Evolutionary conservation across 257 asterid species (phyloP).

Genomic region (Ligustrum vulgare): DNA sequence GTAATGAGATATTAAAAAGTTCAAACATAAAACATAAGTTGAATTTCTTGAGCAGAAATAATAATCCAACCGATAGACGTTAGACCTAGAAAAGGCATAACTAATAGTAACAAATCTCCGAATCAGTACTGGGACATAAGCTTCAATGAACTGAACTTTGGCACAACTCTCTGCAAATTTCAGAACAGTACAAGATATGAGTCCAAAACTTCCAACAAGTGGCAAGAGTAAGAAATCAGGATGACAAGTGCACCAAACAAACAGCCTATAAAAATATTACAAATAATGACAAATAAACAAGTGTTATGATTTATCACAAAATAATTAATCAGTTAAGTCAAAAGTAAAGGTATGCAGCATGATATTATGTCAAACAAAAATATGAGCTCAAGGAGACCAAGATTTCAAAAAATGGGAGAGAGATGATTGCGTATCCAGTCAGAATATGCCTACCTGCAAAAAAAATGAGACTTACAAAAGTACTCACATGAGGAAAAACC

Average conservation of each 20-base stretch:
- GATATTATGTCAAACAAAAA: constrained; percentile 12
- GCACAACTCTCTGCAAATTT: constrained; percentile 80
- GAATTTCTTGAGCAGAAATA: constrained; percentile 39
- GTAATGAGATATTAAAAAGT: constrained; percentile 35
- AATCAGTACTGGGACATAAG: constrained; percentile 36
- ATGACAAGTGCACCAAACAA: constrained; percentile 77
- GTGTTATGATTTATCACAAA: constrained; percentile 35
- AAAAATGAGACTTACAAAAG: constrained; percentile 30
- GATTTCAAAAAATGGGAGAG: constrained; percentile 34
- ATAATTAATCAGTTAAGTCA: constrained; percentile 19
- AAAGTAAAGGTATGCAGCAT: constrained; percentile 22
- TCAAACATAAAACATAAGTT: constrained; percentile 27
- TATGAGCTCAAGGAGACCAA: constrained; percentile 24
- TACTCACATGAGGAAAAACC: constrained; percentile 20
- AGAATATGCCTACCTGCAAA: constrained; percentile 40
- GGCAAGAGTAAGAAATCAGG: constrained; percentile 88
- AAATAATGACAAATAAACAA: constrained; percentile 38
- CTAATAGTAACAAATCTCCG: constrained; percentile 37
- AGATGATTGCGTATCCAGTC: constrained; percentile 31
- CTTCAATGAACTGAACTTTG: constrained; percentile 36
- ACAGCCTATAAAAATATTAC: constrained; percentile 73
- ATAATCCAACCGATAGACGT: constrained; percentile 34
- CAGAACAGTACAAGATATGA: constrained; percentile 84
- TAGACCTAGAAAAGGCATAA: constrained; percentile 50
- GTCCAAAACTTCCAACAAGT: constrained; percentile 96